Conservation (phyloP, 1,139 yeast species). For the Debaryomyces fabryi region DNA sequence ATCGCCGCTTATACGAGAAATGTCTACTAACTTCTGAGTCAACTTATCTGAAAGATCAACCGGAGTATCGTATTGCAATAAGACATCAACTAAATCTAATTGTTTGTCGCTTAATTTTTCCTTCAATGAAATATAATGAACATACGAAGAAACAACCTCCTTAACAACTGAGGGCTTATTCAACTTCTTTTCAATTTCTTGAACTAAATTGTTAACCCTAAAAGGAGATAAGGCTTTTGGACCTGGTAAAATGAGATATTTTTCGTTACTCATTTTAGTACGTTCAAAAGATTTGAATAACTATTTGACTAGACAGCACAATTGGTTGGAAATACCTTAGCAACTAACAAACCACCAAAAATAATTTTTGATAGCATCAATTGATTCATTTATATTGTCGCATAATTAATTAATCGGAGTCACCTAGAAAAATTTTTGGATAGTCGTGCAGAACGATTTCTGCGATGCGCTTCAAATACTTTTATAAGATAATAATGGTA, state of each 20-base stretch:
- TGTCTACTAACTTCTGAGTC: conserved; percentile 45
- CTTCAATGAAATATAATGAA: conserved; percentile 77
- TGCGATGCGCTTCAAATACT: conserved; percentile 8
- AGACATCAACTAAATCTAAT: conserved; percentile 54
- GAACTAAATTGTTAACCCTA: conserved; percentile 72
- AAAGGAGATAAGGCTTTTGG: conserved; percentile 89
- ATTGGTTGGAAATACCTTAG: conserved; percentile 1
- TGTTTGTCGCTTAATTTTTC: conserved; percentile 37
- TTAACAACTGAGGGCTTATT: conserved; percentile 62
- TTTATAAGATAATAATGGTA: background rate
- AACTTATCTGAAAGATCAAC: conserved; percentile 56
- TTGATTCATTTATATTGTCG: conserved; percentile 1
- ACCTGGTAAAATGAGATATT: conserved; percentile 73
- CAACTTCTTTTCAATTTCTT: conserved; percentile 71
- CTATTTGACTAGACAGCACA: background rate
- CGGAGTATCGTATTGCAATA: conserved; percentile 76
- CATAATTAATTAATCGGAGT: conserved; percentile 4
- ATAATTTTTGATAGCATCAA: background rate
- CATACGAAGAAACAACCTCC: conserved; percentile 71
- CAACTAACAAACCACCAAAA: conserved; percentile 1
- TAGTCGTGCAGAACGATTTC: conserved; percentile 2
- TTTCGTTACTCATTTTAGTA: conserved; percentile 14
- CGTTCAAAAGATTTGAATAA: conserved; percentile 4
- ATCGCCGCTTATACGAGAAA: conserved; percentile 33
- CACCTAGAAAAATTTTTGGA: background rate